Percentiles rank a stretch among this genome's conserved stretches.
phyloP scores from a whole-genome alignment of 805 yeast genomes.

The Ogataea philodendri region DNA sequence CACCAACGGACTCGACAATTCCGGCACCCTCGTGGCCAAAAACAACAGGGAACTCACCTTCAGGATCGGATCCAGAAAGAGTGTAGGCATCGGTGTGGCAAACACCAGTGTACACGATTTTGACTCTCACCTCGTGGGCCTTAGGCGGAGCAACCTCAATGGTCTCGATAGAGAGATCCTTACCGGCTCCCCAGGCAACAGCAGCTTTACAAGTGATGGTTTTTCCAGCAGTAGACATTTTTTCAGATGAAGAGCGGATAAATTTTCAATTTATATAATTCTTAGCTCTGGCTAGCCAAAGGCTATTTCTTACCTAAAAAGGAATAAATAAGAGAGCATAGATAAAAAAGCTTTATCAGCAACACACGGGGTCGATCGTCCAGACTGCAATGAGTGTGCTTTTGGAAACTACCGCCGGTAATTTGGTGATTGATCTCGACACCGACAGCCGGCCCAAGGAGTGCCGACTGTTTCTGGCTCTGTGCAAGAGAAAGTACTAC shows the following conservation, averaged over 20 bases:
- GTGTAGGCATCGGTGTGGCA: constrained; percentile 99
- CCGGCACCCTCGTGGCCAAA: constrained; percentile 99
- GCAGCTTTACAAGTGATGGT: constrained; percentile 89
- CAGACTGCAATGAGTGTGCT: constrained; percentile 38
- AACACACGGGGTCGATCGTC: constrained; percentile 6
- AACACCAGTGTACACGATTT: constrained; percentile 84
- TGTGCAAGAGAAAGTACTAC: constrained; percentile 52
- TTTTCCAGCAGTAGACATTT: constrained; percentile 35
- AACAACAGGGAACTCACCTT: constrained; percentile 90
- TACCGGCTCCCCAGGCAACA: constrained; percentile 94
- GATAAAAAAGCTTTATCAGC: not conserved
- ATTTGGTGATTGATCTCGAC: constrained; percentile 49
- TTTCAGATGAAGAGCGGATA: constrained; percentile 3
- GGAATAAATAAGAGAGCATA: constrained; percentile 14
- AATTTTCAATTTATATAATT: constrained; percentile 1
- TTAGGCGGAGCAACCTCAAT: constrained; percentile 91
- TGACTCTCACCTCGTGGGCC: constrained; percentile 96
- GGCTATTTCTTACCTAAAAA: constrained; percentile 21
- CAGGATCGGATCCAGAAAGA: constrained; percentile 91
- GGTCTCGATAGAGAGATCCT: constrained; percentile 71
- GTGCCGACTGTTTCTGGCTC: constrained; percentile 48
- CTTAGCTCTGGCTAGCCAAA: constrained; percentile 6
- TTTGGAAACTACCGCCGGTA: constrained; percentile 42
- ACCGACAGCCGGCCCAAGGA: constrained; percentile 37
- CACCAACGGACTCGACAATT: constrained; percentile 91